A percentile compares a stretch with the other conserved stretches of the same genome.
Evolutionary conservation across 495 filamentous ascomycete species (phyloP).

Genomic region (Tuber aestivum): DNA sequence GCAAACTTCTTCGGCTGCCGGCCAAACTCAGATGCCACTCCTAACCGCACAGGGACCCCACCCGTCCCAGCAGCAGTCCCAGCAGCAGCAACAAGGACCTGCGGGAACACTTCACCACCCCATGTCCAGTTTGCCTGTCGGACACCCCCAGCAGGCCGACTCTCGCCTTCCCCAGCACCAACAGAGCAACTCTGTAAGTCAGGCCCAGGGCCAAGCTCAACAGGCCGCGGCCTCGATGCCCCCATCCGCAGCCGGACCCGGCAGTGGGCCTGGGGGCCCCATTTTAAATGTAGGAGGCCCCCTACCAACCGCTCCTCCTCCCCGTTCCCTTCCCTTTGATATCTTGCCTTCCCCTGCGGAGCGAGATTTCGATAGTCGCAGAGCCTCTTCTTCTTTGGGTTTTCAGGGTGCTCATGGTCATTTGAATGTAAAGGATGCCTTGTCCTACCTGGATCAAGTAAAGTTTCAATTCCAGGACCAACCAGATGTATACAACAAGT

Average conservation of each 20-base stretch:
- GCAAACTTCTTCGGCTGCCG: slow-evolving; percentile 25
- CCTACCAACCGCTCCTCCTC: slow-evolving; percentile 36
- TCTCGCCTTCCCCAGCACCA: slow-evolving; percentile 31
- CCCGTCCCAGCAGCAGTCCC: slow-evolving; percentile 26
- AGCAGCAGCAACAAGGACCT: slow-evolving; percentile 25
- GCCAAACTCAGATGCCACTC: slow-evolving; percentile 32
- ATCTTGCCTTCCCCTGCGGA: slow-evolving; percentile 32
- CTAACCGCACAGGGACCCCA: slow-evolving; percentile 32
- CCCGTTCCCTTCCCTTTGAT: slow-evolving; percentile 36
- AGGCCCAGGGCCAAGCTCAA: slow-evolving; percentile 31
- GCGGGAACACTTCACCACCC: slow-evolving; percentile 17
- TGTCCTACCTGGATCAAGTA: slow-evolving; percentile 97
- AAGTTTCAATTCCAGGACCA: slow-evolving; percentile 97
- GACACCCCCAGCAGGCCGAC: slow-evolving; percentile 20
- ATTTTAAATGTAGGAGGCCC: slow-evolving; percentile 44
- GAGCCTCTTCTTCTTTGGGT: slow-evolving; percentile 39
- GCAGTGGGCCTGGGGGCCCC: slow-evolving; percentile 42
- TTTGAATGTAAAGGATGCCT: slow-evolving; percentile 64
- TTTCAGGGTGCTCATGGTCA: slow-evolving; percentile 40
- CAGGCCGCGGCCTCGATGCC: slow-evolving; percentile 36
- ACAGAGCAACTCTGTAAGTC: slow-evolving; percentile 25
- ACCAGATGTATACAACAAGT: slow-evolving; percentile 96
- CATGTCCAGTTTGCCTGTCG: slow-evolving; percentile 17
- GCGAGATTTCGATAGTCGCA: slow-evolving; percentile 36
- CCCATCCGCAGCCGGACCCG: slow-evolving; percentile 41